Percentiles rank a stretch among this genome's conserved stretches.
Evolutionary conservation across 106 monocot species (phyloP).

Genomic region (Triglochin maritima): DNA sequence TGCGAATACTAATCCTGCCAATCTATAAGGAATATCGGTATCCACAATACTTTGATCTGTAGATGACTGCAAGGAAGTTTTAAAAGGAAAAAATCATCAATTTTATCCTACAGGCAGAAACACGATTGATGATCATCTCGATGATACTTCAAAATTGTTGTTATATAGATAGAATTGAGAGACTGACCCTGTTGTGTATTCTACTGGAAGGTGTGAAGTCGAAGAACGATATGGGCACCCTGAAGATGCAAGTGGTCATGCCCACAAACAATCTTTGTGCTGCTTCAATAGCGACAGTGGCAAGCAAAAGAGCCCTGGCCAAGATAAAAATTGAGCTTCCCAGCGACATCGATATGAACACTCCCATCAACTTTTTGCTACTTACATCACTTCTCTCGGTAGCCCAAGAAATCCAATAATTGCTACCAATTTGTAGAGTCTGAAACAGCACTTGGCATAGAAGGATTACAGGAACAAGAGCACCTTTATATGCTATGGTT

Average conservation of each 20-base stretch:
- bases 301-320: constrained; percentile 59
- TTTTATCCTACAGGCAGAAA: no score
- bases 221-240: constrained; percentile 67
- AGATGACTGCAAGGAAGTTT: constrained; percentile 37
- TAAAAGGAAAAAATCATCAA: not conserved
- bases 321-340: constrained; percentile 70
- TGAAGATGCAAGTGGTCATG: constrained; percentile 52
- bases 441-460: constrained; percentile 66
- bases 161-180: not conserved
- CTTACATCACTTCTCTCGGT: constrained; percentile 34
- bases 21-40: constrained; percentile 80
- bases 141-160: not conserved
- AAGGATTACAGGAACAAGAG: constrained; percentile 58
- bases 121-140: no score
- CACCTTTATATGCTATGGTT: constrained; percentile 54
- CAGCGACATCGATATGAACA: constrained; percentile 45
- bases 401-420: constrained; percentile 92
- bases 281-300: constrained; percentile 56
- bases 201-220: constrained; percentile 66
- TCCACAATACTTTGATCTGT: constrained; percentile 79
- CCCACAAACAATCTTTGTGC: constrained; percentile 56
- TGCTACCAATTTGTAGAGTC: constrained; percentile 68
- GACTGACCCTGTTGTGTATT: constrained; percentile 72
- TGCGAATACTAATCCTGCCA: constrained; percentile 76
- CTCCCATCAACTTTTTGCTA: constrained; percentile 35